Base-by-base conservation (phyloP, 1,284 basidiomycete genomes). In the Coriolopsis trogii region DNA sequence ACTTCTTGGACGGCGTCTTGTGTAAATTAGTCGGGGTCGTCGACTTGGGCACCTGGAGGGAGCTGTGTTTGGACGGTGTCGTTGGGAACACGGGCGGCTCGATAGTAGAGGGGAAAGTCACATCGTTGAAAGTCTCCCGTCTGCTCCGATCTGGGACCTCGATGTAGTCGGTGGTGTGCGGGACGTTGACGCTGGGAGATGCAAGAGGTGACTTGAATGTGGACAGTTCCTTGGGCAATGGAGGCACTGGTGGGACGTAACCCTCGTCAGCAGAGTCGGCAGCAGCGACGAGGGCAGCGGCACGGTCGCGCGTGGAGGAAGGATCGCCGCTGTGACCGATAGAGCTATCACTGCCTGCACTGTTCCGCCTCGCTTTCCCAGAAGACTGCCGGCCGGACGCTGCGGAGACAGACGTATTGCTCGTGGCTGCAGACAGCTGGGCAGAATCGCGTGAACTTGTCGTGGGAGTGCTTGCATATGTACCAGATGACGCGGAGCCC, bases 201-300 rank as follows among this genome's bases (percentile, higher is more conserved):
- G 55, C 46, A 16, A 57, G 46, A n/a, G 61, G 60, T 23, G 91
- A 87, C 56, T 86, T 84, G 71, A 87, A 95, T 16, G 73, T 81
- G 30, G 90, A 88, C 58, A 93, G 71, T 61, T 94, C 92, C 72
- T 97, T 98, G 30, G 96, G 96, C 18, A 99, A 74, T 37, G 97
- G 96, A 28, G 96, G 96, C 1, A 99, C 97, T 20, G 96, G 96
- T 1, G 97, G 96, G 6, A 98, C 94, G 52, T 72, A 63, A 55
- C 74, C 70, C 53, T 85, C 84, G 51, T 89, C 88, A 36, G 71
- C 66, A 30, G 67, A 70, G 54, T 91, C 89, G 36, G 74, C 77
- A 51, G 77, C 77, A 38, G 75, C 70, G 42, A 79, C 79, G 44
- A 87, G 74, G 25, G 77, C 79, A 38, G 83, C 80, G 39, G 79